Percentiles rank a stretch among this genome's conserved stretches.
Conservation (phyloP, 1,284 basidiomycete species). For the Ustilago crameri region DNA sequence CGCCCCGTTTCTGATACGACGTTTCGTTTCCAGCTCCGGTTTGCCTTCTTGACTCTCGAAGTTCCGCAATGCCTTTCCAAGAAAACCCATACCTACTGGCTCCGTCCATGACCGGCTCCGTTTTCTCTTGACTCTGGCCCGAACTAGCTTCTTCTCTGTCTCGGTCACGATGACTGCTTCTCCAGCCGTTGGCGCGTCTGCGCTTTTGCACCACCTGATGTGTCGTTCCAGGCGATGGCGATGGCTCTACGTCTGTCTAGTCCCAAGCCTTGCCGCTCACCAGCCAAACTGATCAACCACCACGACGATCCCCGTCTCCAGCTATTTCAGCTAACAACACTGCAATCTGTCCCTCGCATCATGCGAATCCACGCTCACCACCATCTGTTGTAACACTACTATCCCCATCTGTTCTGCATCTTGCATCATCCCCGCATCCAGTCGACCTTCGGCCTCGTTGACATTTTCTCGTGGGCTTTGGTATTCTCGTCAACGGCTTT, state of each 20-base stretch:
- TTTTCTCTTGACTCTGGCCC: conserved; percentile 28
- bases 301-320: conserved; percentile 3
- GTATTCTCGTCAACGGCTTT: conserved; percentile 37
- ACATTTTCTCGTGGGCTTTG: conserved; percentile 18
- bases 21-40: conserved; percentile 21
- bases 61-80: conserved; percentile 34
- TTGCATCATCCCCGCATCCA: conserved; percentile 37
- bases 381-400: conserved; percentile 25
- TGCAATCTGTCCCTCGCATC: neutral
- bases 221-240: conserved; percentile 24
- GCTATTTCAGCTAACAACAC: neutral
- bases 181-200: conserved; percentile 46
- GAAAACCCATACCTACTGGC: conserved; percentile 52
- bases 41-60: conserved; percentile 15
- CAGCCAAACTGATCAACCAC: conserved; percentile 11
- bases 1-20: conserved; percentile 20
- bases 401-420: conserved; percentile 9
- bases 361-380: neutral
- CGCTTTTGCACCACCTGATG: conserved; percentile 28
- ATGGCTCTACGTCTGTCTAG: conserved; percentile 39
- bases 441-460: conserved; percentile 24
- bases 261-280: conserved; percentile 4
- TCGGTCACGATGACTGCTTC: conserved; percentile 29
- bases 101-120: conserved; percentile 40
- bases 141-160: conserved; percentile 6